These are phyloP conservation scores for Anacardium occidentale DNA, from an alignment of 345 rosid species.

Conservation along the genomic window DNA sequence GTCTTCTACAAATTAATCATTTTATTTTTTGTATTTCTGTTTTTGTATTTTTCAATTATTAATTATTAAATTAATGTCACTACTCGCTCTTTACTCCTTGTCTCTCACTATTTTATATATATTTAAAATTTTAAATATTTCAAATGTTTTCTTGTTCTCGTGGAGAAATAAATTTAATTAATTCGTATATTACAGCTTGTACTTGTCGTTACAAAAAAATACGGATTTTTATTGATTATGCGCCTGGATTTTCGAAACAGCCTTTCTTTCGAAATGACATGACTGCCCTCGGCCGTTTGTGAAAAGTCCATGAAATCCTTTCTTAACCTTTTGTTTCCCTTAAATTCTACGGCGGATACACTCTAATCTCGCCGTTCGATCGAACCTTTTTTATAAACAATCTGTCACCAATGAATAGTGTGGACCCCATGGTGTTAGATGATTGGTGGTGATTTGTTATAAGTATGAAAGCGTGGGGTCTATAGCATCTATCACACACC, in stretches of 20 bases:
- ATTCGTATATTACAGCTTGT: conserved; percentile 8
- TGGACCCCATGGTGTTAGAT: background rate
- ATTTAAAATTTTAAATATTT: background rate
- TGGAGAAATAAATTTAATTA: background rate
- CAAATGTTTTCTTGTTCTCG: conserved; percentile 6
- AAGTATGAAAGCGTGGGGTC: no score
- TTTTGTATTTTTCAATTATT: background rate
- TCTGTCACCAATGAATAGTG: no score
- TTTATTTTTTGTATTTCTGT: no score
- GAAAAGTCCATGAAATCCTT: background rate
- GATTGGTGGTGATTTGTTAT: background rate
- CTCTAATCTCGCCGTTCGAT: background rate
- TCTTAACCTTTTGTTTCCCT: background rate
- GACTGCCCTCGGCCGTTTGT: background rate
- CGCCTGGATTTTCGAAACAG: conserved; percentile 16
- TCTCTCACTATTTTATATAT: background rate
- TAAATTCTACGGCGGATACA: background rate
- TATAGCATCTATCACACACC: no score
- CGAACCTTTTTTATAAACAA: background rate
- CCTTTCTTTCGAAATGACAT: background rate
- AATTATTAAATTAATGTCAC: background rate
- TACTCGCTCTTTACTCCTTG: background rate
- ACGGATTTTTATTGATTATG: conserved; percentile 13
- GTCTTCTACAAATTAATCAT: background rate
- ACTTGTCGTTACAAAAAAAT: conserved; percentile 12